These are phyloP conservation scores for Hanseniaspora taiwanica DNA, from an alignment of 805 yeast genomes.

Conservation along the genomic window DNA sequence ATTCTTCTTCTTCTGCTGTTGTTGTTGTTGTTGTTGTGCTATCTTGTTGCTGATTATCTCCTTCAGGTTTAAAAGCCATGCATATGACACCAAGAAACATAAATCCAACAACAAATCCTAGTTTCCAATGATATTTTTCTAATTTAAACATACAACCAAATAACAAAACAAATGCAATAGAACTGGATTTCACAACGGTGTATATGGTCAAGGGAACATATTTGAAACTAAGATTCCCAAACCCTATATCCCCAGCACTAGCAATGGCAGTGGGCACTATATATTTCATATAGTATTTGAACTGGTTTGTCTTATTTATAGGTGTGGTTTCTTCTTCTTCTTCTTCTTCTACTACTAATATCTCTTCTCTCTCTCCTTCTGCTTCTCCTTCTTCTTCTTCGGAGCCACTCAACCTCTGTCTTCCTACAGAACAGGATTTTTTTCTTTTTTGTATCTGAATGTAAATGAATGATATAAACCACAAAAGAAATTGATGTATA, in stretches of 20 bases:
- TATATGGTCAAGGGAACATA: constrained; percentile 72
- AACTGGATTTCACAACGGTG: constrained; percentile 86
- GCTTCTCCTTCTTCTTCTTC: too few species aligned
- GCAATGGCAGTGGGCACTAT: constrained; percentile 80
- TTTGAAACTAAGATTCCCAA: constrained; percentile 73
- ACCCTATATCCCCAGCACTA: constrained; percentile 86
- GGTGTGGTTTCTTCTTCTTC: too few species aligned
- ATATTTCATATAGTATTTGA: constrained; percentile 33
- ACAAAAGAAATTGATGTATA: constrained; percentile 63
- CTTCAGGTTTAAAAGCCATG: constrained; percentile 64
- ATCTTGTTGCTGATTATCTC: too few species aligned
- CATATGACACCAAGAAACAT: constrained; percentile 78
- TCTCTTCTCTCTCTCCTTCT: too few species aligned
- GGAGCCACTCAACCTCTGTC: too few species aligned
- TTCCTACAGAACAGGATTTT: too few species aligned
- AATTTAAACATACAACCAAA: constrained; percentile 76
- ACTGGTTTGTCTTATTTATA: constrained; percentile 18
- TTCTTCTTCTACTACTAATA: too few species aligned
- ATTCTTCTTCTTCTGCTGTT: constrained; percentile 10
- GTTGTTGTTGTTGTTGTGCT: neutral
- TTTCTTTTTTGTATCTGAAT: constrained; percentile 16
- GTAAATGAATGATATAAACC: constrained; percentile 37
- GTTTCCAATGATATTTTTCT: constrained; percentile 58
- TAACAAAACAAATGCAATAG: constrained; percentile 74
- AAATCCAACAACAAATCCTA: constrained; percentile 54